Percentiles rank a stretch among this genome's conserved stretches.
Conservation (phyloP, 176 grass and related monocot genomes). For the Musa beccarii region DNA sequence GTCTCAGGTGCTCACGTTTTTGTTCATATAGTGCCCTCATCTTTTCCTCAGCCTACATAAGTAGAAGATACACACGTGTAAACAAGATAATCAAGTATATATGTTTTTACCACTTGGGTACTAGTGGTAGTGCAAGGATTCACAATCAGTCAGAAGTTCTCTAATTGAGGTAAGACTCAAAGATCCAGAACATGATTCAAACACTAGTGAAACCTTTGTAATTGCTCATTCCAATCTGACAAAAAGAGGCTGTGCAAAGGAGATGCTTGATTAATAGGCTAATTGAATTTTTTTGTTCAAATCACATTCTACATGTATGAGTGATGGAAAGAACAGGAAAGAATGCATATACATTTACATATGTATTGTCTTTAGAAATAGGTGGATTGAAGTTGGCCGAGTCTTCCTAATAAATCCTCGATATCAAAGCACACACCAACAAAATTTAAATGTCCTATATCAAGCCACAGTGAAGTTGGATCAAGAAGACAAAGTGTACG, state of each 20-base stretch:
- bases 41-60: slow-evolving; percentile 42
- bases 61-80: background rate
- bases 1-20: slow-evolving; percentile 23
- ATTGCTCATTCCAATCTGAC: background rate
- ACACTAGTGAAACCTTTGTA: background rate
- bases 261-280: too few species aligned
- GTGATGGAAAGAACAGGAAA: background rate
- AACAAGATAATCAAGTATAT: background rate
- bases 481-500: too few species aligned
- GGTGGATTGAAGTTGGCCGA: background rate
- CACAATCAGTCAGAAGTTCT: background rate
- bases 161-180: background rate
- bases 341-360: background rate
- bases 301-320: background rate
- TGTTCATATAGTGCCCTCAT: slow-evolving; percentile 36
- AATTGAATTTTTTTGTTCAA: background rate
- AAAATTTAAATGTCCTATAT: too few species aligned
- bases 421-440: too few species aligned
- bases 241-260: background rate
- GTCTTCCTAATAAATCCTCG: too few species aligned
- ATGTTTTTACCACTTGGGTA: background rate
- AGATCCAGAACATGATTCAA: background rate
- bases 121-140: background rate
- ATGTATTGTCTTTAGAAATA: background rate
- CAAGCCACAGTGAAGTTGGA: too few species aligned